A percentile compares a stretch with the other conserved stretches of the same genome.
Evolutionary conservation across 768 basidiomycete genomes (phyloP).

Genomic region (Podaxis pistillaris): DNA sequence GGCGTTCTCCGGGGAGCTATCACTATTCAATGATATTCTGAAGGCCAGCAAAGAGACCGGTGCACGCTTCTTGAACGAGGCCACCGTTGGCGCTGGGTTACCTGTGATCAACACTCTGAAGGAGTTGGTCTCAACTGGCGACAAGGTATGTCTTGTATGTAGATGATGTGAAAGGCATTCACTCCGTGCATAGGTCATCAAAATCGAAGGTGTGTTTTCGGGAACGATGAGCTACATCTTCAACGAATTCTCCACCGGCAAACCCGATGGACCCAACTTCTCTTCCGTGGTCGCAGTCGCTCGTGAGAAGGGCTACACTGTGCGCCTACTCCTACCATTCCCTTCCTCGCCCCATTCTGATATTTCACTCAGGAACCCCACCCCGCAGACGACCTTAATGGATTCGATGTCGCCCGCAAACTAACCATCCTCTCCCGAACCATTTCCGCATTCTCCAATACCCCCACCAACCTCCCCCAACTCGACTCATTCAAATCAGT

Average conservation of each 20-base stretch:
- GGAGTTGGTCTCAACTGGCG: constrained; percentile 89
- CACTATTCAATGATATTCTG: constrained; percentile 69
- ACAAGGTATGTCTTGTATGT: constrained; percentile 55
- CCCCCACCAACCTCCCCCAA: constrained; percentile 37
- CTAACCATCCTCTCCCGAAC: constrained; percentile 91
- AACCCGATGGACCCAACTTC: constrained; percentile 70
- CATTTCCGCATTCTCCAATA: constrained; percentile 42
- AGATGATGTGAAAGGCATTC: background rate
- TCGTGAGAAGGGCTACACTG: constrained; percentile 93
- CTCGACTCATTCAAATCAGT: constrained; percentile 86
- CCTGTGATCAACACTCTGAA: constrained; percentile 91
- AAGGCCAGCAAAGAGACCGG: constrained; percentile 55
- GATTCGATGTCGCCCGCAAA: constrained; percentile 96
- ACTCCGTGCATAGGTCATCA: constrained; percentile 53
- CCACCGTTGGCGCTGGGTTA: constrained; percentile 94
- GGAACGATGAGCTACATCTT: constrained; percentile 99
- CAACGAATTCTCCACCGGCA: constrained; percentile 85
- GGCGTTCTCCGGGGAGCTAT: constrained; percentile 75
- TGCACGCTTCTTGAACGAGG: constrained; percentile 78
- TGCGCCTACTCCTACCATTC: constrained; percentile 30
- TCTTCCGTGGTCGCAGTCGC: constrained; percentile 88
- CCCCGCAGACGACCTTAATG: constrained; percentile 94
- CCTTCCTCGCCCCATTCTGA: background rate
- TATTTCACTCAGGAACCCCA: constrained; percentile 77
- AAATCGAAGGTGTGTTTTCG: constrained; percentile 97